Conservation (phyloP, 2,329 filamentous ascomycete genomes). For the Fusarium coffeatum region DNA sequence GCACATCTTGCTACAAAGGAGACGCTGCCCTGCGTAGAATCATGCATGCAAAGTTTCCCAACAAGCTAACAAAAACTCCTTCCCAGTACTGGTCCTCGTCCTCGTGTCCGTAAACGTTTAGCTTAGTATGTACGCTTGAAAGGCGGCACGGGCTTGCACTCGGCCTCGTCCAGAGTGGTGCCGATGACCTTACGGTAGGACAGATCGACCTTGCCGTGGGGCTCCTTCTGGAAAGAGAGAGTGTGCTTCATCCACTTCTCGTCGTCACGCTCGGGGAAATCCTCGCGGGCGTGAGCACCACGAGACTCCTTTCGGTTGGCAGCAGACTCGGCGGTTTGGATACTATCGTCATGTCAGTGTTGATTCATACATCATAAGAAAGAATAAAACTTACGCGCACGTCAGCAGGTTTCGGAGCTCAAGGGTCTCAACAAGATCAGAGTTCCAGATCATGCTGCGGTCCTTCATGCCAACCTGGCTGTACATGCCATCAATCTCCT, state of each 20-base stretch:
- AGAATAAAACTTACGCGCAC: slow-evolving; percentile 78
- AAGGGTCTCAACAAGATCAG: slow-evolving; percentile 93
- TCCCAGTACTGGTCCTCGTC: slow-evolving; percentile 13
- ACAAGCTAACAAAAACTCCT: slow-evolving; percentile 44
- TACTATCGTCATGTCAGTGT: slow-evolving; percentile 58
- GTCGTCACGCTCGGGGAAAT: slow-evolving; percentile 95
- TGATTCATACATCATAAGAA: neutral
- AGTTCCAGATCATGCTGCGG: slow-evolving; percentile 99
- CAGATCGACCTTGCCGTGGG: slow-evolving; percentile 87
- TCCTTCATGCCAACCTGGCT: slow-evolving; percentile 93
- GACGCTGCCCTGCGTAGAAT: slow-evolving; percentile 45
- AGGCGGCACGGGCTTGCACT: slow-evolving; percentile 95
- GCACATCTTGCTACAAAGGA: slow-evolving; percentile 47
- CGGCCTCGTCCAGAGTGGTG: slow-evolving; percentile 89
- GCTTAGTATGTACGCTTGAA: slow-evolving; percentile 93
- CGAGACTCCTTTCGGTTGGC: slow-evolving; percentile 97
- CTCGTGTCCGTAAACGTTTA: slow-evolving; percentile 57
- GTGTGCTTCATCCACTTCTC: slow-evolving; percentile 99
- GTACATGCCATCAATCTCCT: slow-evolving; percentile 83
- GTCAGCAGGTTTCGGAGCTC: slow-evolving; percentile 96
- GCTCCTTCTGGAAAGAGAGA: slow-evolving; percentile 92
- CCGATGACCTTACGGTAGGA: slow-evolving; percentile 85
- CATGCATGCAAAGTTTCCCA: slow-evolving; percentile 46
- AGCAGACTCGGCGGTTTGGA: slow-evolving; percentile 91
- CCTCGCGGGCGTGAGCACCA: slow-evolving; percentile 96